Evolutionary conservation across 2,329 filamentous ascomycete genomes (phyloP).

Genomic region (Pseudocercospora pini-densiflorae): DNA sequence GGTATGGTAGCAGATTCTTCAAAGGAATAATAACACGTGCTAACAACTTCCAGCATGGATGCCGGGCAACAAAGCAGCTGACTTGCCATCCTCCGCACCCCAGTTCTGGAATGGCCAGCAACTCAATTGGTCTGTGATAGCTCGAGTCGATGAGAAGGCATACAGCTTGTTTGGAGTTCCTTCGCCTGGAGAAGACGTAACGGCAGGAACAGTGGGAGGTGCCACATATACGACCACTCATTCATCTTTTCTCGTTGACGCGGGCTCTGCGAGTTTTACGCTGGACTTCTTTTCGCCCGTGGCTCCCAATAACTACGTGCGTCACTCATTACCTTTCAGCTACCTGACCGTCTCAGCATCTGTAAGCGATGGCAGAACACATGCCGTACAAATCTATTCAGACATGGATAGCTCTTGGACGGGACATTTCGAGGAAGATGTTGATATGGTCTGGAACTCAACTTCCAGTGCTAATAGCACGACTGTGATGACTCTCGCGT

Average conservation of each 20-base stretch:
- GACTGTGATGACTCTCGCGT: constrained; percentile 42
- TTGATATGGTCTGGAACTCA: constrained; percentile 27
- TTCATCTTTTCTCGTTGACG: constrained; percentile 43
- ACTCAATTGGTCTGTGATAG: constrained; percentile 49
- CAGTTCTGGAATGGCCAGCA: constrained; percentile 51
- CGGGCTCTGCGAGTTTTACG: constrained; percentile 42
- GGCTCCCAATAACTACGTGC: constrained; percentile 47
- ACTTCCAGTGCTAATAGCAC: constrained; percentile 17
- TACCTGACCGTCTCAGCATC: constrained; percentile 48
- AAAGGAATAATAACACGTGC: background rate
- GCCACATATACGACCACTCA: constrained; percentile 5
- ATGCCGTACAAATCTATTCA: constrained; percentile 47
- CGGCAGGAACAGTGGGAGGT: constrained; percentile 34
- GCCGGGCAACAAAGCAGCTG: constrained; percentile 44
- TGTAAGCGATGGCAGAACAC: constrained; percentile 25
- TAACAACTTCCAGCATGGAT: constrained; percentile 40
- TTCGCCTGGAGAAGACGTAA: constrained; percentile 32
- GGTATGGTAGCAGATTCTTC: constrained; percentile 28
- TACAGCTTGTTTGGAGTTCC: constrained; percentile 50
- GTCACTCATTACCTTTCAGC: constrained; percentile 51
- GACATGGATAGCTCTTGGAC: constrained; percentile 52
- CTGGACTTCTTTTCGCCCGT: constrained; percentile 54
- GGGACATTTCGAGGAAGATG: constrained; percentile 36
- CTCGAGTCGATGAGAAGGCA: constrained; percentile 45
- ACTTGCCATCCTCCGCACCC: constrained; percentile 44